Evolutionary conservation across 257 asterid genomes (phyloP), one percentile per base, ranked within the genome.

Genomic region (Anisodus acutangulus): DNA sequence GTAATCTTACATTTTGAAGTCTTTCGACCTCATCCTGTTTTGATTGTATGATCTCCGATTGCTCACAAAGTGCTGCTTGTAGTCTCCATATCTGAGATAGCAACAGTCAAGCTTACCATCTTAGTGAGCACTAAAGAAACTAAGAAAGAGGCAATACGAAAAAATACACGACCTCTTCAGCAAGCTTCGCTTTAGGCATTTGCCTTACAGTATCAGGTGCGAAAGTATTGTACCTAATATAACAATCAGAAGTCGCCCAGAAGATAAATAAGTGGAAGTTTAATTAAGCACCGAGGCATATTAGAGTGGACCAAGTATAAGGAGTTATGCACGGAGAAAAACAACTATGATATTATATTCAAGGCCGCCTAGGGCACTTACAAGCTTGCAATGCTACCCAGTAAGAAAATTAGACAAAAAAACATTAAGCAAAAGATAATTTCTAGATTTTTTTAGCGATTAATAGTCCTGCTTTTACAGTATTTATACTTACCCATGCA

Each of bases 21-120:
- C 91, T 91, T 90, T 96, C 99, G 70, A 83, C 92, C 90, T 94
- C 97, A 79, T 93, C 98, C 85, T 96, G 98, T 89, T 97, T 94
- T 35, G 92, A 90, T 68, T 91, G 92, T 41, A 97, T 88, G 87
- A 92, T 89, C 87, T 93, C 97, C 51, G 97, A 86, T 89, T 96
- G 98, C 83, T 94, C 91, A 78, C 84, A 87, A 63, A 96, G 93
- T 68, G 94, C 95, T 9, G 94, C 94, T 83, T 90, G 97, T 82
- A 93, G 97, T 89, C 92, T 93, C 95, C 93, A 90, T 84, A 96
- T 96, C 98, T 96, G 87, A 82, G 79, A 83, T 79, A 51, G 15
- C 59, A 76, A 58, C 58, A 71, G n/a, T 67, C 37, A 54, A 22
- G 78, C 47, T 54, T 41, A 22, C 51, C 70, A 86, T 12, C 22